Evolutionary conservation across 345 rosid species (phyloP).

Genomic region (Eucalyptus tenuipes): DNA sequence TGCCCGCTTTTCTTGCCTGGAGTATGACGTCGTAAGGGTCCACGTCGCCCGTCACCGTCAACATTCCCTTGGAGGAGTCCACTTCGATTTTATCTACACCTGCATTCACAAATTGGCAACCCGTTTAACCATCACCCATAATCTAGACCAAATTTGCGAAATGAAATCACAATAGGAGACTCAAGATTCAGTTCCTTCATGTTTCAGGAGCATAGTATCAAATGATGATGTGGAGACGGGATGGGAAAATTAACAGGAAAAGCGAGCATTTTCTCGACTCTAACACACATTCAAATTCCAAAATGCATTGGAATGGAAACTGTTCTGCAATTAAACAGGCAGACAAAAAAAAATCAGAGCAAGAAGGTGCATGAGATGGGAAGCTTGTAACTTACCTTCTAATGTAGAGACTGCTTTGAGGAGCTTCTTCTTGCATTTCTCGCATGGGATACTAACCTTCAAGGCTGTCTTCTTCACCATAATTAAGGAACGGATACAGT

Average conservation of each 20-base stretch:
- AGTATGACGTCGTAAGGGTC: constrained; percentile 32
- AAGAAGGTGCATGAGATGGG: neutral
- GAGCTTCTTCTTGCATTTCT: constrained; percentile 44
- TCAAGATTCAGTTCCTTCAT: neutral
- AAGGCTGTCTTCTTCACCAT: constrained; percentile 37
- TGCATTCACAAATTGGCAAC: neutral
- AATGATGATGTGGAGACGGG: neutral
- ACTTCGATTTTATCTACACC: constrained; percentile 42
- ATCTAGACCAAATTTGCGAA: neutral
- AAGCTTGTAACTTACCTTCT: constrained; percentile 4
- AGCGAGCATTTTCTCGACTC: neutral
- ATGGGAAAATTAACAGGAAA: neutral
- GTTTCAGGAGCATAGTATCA: neutral
- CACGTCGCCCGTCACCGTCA: constrained; percentile 38
- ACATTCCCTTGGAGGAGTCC: constrained; percentile 26
- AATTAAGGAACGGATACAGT: neutral
- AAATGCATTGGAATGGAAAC: neutral
- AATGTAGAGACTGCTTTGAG: constrained; percentile 28
- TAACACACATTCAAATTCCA: neutral
- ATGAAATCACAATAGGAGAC: neutral
- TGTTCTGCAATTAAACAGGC: neutral
- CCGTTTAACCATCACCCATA: neutral
- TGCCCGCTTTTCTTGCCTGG: constrained; percentile 22
- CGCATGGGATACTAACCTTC: constrained; percentile 30
- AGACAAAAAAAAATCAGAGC: neutral